phyloP scores from a whole-genome alignment of 805 yeast species.

The Metschnikowia chrysomelidarum region DNA sequence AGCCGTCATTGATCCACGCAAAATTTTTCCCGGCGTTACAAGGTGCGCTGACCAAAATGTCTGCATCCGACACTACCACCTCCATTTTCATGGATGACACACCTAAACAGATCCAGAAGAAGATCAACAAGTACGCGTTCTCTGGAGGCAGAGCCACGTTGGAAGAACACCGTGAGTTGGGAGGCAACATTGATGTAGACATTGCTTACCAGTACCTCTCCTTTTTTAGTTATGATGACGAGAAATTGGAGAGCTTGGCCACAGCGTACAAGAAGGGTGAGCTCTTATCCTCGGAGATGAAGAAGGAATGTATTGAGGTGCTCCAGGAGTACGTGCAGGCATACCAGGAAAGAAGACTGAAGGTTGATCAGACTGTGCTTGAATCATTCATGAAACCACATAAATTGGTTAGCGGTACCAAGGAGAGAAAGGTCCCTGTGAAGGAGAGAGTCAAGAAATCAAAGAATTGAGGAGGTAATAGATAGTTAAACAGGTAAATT shows the following conservation, averaged over 20 bases:
- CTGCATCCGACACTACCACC: slow-evolving; percentile 86
- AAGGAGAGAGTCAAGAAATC: slow-evolving; percentile 49
- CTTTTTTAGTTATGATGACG: slow-evolving; percentile 90
- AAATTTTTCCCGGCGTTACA: slow-evolving; percentile 97
- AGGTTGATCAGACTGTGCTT: slow-evolving; percentile 59
- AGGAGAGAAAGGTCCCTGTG: slow-evolving; percentile 70
- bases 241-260: slow-evolving; percentile 58
- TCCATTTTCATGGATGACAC: slow-evolving; percentile 97
- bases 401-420: slow-evolving; percentile 68
- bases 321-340: slow-evolving; percentile 74
- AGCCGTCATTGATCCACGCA: slow-evolving; percentile 91
- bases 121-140: slow-evolving; percentile 94
- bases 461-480: slow-evolving; percentile 27
- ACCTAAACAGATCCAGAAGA: slow-evolving; percentile 86
- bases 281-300: slow-evolving; percentile 88
- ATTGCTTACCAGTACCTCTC: slow-evolving; percentile 91
- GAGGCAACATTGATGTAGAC: slow-evolving; percentile 95
- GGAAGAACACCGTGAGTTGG: slow-evolving; percentile 86
- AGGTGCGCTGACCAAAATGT: slow-evolving; percentile 95
- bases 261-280: slow-evolving; percentile 75
- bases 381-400: slow-evolving; percentile 82
- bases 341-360: slow-evolving; percentile 77
- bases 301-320: slow-evolving; percentile 76
- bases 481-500: too few relatives aligned
- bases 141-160: slow-evolving; percentile 87